Percentiles rank a stretch among this genome's conserved stretches.
Conservation (phyloP, 1,284 basidiomycete species). For the Tetrapyrgos nigripes region DNA sequence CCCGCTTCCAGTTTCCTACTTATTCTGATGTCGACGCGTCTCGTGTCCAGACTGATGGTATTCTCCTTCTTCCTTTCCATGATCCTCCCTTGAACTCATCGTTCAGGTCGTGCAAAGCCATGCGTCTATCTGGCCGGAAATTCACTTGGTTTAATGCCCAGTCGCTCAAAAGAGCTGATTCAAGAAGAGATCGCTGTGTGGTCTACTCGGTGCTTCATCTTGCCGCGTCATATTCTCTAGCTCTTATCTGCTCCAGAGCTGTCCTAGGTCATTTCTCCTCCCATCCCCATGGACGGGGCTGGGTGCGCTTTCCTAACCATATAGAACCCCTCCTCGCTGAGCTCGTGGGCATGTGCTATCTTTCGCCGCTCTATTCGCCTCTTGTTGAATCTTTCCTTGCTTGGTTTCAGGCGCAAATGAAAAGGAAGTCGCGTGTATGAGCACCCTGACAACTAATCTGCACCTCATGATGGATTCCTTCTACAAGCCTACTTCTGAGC, state of each 20-base stretch:
- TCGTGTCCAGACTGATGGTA: constrained; percentile 42
- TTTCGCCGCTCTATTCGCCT: neutral
- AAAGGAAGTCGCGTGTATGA: constrained; percentile 93
- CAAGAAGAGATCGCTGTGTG: constrained; percentile 91
- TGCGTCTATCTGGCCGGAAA: constrained; percentile 96
- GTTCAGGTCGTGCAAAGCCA: constrained; percentile 45
- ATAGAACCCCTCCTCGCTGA: constrained; percentile 82
- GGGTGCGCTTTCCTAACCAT: constrained; percentile 82
- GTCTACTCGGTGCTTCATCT: constrained; percentile 68
- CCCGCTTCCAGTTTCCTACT: constrained; percentile 69
- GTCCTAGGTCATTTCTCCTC: constrained; percentile 89
- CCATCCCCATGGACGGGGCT: constrained; percentile 85
- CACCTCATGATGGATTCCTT: constrained; percentile 95
- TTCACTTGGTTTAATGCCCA: constrained; percentile 88
- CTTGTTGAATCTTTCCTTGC: neutral
- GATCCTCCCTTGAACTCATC: constrained; percentile 13
- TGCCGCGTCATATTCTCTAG: constrained; percentile 5
- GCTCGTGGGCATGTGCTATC: constrained; percentile 72
- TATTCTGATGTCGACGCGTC: constrained; percentile 61
- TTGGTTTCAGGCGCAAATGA: constrained; percentile 75
- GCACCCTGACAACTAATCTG: constrained; percentile 93
- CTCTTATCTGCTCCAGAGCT: constrained; percentile 69
- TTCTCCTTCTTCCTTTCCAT: constrained; percentile 4
- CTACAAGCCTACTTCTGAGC: constrained; percentile 84
- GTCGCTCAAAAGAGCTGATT: constrained; percentile 74